These are phyloP conservation scores for Lachnellula occidentalis DNA, from an alignment of 2,329 filamentous ascomycete species.

Conservation along the genomic window DNA sequence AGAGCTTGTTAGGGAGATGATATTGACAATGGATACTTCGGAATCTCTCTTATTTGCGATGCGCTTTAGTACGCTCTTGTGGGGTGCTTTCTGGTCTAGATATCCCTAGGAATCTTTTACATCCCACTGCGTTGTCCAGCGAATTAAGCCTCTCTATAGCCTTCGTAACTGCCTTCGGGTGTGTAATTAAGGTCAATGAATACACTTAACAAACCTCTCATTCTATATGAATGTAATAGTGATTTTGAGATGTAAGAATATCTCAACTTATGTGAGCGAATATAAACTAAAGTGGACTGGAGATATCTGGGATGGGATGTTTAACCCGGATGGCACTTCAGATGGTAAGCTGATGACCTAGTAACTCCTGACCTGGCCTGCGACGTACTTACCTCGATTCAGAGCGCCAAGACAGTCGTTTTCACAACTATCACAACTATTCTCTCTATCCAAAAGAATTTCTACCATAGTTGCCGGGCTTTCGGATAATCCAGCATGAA, in stretches of 20 bases:
- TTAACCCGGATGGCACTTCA: too few species aligned
- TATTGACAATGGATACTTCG: conserved; percentile 17
- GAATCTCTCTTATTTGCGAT: conserved; percentile 22
- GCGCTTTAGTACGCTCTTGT: conserved; percentile 18
- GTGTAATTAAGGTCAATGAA: conserved; percentile 19
- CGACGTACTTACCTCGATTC: too few species aligned
- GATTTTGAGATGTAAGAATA: background rate
- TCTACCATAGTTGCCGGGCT: too few species aligned
- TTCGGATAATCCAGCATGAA: too few species aligned
- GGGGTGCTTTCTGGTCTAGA: conserved; percentile 27
- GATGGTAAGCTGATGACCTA: too few species aligned
- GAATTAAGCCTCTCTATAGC: conserved; percentile 13
- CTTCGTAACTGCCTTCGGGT: conserved; percentile 16
- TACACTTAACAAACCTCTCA: conserved; percentile 14
- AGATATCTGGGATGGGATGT: too few species aligned
- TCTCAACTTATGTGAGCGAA: too few species aligned
- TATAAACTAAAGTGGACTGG: too few species aligned
- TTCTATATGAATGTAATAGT: conserved; percentile 1
- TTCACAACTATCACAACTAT: too few species aligned
- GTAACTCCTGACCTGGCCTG: too few species aligned
- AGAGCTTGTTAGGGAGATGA: conserved; percentile 21
- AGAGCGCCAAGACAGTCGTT: too few species aligned
- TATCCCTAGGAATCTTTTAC: conserved; percentile 28
- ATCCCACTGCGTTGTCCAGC: conserved; percentile 28
- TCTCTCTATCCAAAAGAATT: too few species aligned